Percentiles rank a stretch among this genome's conserved stretches.
These are phyloP conservation scores for Aspergillus ostianus DNA, from an alignment of 495 filamentous ascomycete genomes.

Conservation along the genomic window DNA sequence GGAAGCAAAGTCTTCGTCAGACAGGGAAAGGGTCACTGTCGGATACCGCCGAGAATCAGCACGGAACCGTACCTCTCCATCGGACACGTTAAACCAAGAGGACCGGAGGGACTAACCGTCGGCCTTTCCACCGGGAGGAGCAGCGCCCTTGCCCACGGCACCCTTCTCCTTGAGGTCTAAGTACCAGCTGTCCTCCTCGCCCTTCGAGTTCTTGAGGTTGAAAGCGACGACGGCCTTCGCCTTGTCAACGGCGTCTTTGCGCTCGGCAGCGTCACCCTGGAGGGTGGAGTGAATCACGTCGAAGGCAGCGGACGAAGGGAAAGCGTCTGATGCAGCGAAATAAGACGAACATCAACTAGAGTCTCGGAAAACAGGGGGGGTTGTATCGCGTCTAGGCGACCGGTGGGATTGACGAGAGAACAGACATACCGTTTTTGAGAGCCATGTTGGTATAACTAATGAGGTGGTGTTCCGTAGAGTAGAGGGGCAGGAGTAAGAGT, in stretches of 20 bases:
- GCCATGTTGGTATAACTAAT: constrained; percentile 56
- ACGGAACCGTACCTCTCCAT: background rate
- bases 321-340: constrained; percentile 57
- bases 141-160: constrained; percentile 70
- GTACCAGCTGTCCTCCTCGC: constrained; percentile 81
- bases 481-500: background rate
- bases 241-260: constrained; percentile 83
- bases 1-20: constrained; percentile 80
- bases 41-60: background rate
- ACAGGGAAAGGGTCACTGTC: constrained; percentile 79
- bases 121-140: constrained; percentile 68
- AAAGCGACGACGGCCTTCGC: constrained; percentile 89
- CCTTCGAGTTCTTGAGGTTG: constrained; percentile 81
- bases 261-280: constrained; percentile 63
- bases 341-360: constrained; percentile 12
- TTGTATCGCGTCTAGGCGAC: background rate
- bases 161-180: constrained; percentile 94
- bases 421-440: constrained; percentile 70
- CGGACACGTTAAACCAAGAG: background rate
- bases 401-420: background rate
- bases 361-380: constrained; percentile 11
- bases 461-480: background rate
- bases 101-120: constrained; percentile 59
- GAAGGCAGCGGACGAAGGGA: constrained; percentile 89
- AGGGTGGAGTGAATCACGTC: constrained; percentile 81